Base-by-base conservation (phyloP, 306 rosid species). In the Parietaria judaica region DNA sequence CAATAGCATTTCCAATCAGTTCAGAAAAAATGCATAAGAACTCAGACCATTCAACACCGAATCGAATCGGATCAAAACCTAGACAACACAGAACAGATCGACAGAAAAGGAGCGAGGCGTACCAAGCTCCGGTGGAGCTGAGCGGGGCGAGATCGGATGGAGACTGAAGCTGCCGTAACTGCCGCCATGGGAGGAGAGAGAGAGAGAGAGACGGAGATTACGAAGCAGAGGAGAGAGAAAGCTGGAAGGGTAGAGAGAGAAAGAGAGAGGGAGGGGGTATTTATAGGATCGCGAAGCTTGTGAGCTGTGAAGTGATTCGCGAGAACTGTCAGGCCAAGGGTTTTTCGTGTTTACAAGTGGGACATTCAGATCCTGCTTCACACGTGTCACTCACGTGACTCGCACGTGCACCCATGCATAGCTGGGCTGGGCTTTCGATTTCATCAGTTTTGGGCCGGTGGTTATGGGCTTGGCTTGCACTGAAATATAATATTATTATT, bases 151-250 rank as follows among this genome's bases (percentile, higher is more conserved):
- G 83, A 70, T 49, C 71, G 67, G 63, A 70, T 23, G 37, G 86
- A 78, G 72, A 83, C 60, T 15, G 76, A 65, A 64, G 80, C 58
- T 66, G 66, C 53, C 16, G 55, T 13, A 56, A 56, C 23, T 68
- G 69, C 64, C 50, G 52, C 80, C 80, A 75, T 75, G 51, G 72
- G 44, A 38, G 69, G 62, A 36, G 3, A 56, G 3, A 0, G 5
- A 6, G 36, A 58, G 41, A 43, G 5, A 16, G 72, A 58, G 69
- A 60, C 79, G 68, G 75, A 67, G 72, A 23, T 34, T 36, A 48
- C 71, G 39, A 65, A 59, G 67, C 43, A n/a, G 12, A 36, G 14
- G 44, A 59, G 53, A 57, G 11, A 34, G 39, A 51, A 71, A 59
- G 66, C 13, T n/a, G 64, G 65, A 13, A 31, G 60, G n/a, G 12